Evolutionary conservation across 495 filamentous ascomycete species (phyloP).

Genomic region (Cryomyces minteri): DNA sequence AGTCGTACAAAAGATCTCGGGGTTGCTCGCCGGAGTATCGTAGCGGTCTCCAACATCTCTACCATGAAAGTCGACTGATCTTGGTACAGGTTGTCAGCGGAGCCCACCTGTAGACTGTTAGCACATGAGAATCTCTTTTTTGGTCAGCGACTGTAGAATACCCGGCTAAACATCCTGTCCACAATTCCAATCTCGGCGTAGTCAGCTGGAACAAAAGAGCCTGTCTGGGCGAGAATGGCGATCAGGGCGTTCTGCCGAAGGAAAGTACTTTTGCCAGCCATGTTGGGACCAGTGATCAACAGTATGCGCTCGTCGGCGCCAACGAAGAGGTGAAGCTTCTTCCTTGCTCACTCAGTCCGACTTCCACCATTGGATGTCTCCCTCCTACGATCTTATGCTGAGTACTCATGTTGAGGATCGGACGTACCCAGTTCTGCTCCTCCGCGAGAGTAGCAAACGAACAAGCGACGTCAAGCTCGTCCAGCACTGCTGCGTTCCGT

Average conservation of each 20-base stretch:
- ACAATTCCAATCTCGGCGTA: constrained; percentile 74
- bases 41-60: constrained; percentile 63
- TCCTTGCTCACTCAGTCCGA: constrained; percentile 60
- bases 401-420: constrained; percentile 36
- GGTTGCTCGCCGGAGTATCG: constrained; percentile 48
- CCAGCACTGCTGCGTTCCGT: constrained; percentile 72
- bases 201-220: constrained; percentile 76
- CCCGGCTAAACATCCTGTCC: constrained; percentile 76
- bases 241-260: constrained; percentile 89
- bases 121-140: not conserved
- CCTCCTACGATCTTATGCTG: constrained; percentile 59
- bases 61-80: constrained; percentile 95
- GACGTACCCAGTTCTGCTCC: constrained; percentile 55
- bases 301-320: constrained; percentile 51
- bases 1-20: constrained; percentile 41
- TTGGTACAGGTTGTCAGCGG: constrained; percentile 77
- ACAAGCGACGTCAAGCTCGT: constrained; percentile 77
- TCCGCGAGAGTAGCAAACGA: constrained; percentile 62
- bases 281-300: constrained; percentile 96
- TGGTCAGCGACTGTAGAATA: not conserved
- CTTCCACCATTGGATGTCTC: constrained; percentile 76
- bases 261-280: constrained; percentile 95
- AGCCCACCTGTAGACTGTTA: constrained; percentile 36
- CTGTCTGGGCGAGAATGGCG: constrained; percentile 78
- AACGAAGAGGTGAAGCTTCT: constrained; percentile 60